Conservation (phyloP, 108 stramenopile species). For the Stephanodiscus triporus region DNA sequence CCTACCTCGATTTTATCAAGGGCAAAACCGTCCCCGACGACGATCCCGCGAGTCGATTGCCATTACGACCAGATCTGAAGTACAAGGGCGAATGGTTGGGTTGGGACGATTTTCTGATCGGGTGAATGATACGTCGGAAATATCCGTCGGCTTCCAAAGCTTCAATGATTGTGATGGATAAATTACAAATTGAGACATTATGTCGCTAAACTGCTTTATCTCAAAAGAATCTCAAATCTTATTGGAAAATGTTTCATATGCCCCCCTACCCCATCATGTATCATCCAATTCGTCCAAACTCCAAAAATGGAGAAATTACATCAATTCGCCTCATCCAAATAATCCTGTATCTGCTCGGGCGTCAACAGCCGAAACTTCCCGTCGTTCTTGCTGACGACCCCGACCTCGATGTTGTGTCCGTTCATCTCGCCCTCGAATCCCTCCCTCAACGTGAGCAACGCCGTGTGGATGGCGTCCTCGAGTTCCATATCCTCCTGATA, state of each 20-base stretch:
- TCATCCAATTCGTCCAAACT: no score
- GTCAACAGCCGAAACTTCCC: constrained; percentile 94
- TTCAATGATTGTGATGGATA: no score
- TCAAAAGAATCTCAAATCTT: no score
- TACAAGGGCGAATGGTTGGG: constrained; percentile 66
- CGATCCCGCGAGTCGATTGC: constrained; percentile 59
- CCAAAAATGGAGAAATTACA: not conserved
- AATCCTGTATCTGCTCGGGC: constrained; percentile 99
- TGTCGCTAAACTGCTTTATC: no score
- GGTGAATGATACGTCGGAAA: no score
- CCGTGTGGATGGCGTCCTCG: constrained; percentile 99
- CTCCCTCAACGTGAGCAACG: constrained; percentile 96
- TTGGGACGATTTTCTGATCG: constrained; percentile 71
- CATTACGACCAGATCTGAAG: constrained; percentile 65
- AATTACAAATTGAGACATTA: not conserved
- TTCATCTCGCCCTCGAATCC: constrained; percentile 99
- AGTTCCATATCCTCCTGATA: constrained; percentile 96
- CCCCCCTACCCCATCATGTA: not conserved
- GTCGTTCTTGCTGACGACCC: constrained; percentile 83
- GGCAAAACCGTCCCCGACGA: constrained; percentile 50
- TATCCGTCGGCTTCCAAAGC: no score
- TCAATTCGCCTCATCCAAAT: constrained; percentile 94
- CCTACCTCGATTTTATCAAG: constrained; percentile 56
- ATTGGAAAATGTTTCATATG: not conserved
- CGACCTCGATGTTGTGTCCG: constrained; percentile 97